Evolutionary conservation across 179 eudicot species (phyloP).

Genomic region (Silene coronaria): DNA sequence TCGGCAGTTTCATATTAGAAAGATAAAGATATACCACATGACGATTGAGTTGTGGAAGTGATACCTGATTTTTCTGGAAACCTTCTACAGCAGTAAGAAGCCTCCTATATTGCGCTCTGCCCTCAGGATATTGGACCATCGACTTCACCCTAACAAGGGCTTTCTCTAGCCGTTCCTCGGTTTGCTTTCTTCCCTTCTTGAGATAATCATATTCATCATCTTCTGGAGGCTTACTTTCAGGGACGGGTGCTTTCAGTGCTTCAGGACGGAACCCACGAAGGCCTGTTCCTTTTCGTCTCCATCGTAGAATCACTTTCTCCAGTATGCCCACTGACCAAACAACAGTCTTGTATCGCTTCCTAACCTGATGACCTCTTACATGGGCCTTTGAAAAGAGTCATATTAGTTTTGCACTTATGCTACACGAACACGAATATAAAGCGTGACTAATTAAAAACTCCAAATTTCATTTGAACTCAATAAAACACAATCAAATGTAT

Average conservation of each 20-base stretch:
- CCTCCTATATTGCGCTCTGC: constrained; percentile 74
- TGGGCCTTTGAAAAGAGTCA: constrained; percentile 48
- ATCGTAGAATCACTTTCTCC: constrained; percentile 82
- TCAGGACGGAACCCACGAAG: constrained; percentile 61
- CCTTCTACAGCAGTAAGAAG: constrained; percentile 49
- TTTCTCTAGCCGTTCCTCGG: constrained; percentile 56
- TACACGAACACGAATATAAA: not conserved
- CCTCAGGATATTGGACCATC: constrained; percentile 83
- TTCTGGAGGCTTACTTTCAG: constrained; percentile 27
- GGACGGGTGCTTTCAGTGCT: constrained; percentile 28
- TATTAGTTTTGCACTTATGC: constrained; percentile 11
- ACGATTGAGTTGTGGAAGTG: not conserved
- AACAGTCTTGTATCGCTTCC: constrained; percentile 71
- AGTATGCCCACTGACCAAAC: constrained; percentile 85
- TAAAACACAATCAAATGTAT: not conserved
- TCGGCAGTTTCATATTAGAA: not conserved
- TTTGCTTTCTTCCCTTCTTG: constrained; percentile 66
- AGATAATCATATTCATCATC: constrained; percentile 73
- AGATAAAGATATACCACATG: not conserved
- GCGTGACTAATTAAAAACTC: not conserved
- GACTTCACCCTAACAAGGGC: constrained; percentile 80
- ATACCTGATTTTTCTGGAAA: constrained; percentile 47
- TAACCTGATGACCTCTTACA: constrained; percentile 82
- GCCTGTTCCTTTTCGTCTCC: constrained; percentile 80
- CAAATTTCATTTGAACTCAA: not conserved